Evolutionary conservation across 768 basidiomycete species (phyloP), one percentile per base, ranked within the genome.

Genomic region (Phanerochaete carnosa): DNA sequence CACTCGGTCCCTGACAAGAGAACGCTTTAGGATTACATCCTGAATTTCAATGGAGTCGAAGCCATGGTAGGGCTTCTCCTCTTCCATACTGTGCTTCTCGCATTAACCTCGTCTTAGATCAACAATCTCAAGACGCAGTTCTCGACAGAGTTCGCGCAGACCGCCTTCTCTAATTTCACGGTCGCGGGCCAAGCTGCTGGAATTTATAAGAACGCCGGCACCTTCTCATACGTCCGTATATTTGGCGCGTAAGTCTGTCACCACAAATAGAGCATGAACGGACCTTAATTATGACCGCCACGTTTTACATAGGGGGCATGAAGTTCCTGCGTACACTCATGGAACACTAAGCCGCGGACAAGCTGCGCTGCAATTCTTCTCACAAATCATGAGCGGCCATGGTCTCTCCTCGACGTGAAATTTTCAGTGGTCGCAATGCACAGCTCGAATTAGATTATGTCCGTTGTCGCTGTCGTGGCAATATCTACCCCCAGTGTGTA

Each of bases 151-250:
- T 85, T 76, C 66, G 71, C 77, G 45, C 55, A 72, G 45, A 79
- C 83, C 64, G 22, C 65, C 0, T 84, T 83, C 68, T 62, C 76
- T 12, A 75, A 75, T 49, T 86, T 76, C 70, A 83, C 74, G 0
- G 84, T 87, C 16, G 66, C 74, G 1, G 85, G 85, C 0, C 74
- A 79, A 58, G 59, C 69, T 2, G 73, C 85, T 4, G 85, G 84
- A 2, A 69, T 80, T 33, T 84, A 73, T 73, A 86, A 86, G 74
- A 84, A 83, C 59, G 83, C 84, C 4, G 84, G 84, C 12, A 82
- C 74, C 9, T 78, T 80, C 68, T 83, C 83, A 8, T 86, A 85
- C 62, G 67, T 86, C 15, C 76, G 84, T 11, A 76, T 85, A 30
- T 81, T 72, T 60, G 68, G 68, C 28, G 68, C 70, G 67, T 69